These are phyloP conservation scores for Fistulifera pelliculosa DNA, from an alignment of 108 stramenopile species.

Conservation along the genomic window DNA sequence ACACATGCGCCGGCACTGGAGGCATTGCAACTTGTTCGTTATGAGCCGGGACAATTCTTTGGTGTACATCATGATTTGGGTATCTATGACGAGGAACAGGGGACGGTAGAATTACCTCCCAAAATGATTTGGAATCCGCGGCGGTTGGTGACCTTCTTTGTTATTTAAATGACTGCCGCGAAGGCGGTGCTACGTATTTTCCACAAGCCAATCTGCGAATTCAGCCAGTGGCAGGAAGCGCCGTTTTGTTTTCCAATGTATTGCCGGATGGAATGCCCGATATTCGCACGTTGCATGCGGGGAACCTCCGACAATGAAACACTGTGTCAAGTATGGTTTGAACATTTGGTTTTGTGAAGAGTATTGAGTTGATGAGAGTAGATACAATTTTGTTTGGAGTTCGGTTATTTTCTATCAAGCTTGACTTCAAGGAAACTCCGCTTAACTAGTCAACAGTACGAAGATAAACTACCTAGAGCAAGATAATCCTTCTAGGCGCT, in stretches of 20 bases:
- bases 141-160: constrained; percentile 51
- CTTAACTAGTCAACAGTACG: too few species aligned
- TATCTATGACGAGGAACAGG: constrained; percentile 30
- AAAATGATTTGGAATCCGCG: constrained; percentile 24
- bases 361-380: too few species aligned
- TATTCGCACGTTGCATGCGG: constrained; percentile 46
- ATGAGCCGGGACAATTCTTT: constrained; percentile 53
- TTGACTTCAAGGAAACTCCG: too few species aligned
- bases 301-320: constrained; percentile 19
- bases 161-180: constrained; percentile 50
- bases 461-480: too few species aligned
- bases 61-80: constrained; percentile 64
- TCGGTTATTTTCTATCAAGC: too few species aligned
- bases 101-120: constrained; percentile 38
- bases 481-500: too few species aligned
- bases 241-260: constrained; percentile 46
- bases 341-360: constrained; percentile 65
- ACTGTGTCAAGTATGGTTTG: constrained; percentile 45
- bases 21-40: constrained; percentile 56
- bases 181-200: constrained; percentile 38
- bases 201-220: constrained; percentile 34
- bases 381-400: too few species aligned
- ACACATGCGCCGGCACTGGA: constrained; percentile 27
- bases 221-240: constrained; percentile 39
- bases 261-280: constrained; percentile 35